Evolutionary conservation across 352 stramenopile species (phyloP).

Genomic region (Phytophthora brassicae): DNA sequence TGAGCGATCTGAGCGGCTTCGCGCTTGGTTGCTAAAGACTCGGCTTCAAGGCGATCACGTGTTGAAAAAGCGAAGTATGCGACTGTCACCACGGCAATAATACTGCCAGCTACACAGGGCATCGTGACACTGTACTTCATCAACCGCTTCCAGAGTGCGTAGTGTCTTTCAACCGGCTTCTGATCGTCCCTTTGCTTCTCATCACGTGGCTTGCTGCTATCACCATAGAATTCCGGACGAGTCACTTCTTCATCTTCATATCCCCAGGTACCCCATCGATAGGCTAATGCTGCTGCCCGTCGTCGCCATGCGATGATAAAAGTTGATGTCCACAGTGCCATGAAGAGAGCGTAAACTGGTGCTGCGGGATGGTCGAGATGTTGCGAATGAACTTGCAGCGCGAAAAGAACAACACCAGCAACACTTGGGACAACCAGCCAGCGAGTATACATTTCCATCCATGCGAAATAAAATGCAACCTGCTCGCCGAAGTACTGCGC

Average conservation of each 20-base stretch:
- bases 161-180: constrained; percentile 34
- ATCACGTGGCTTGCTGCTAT: constrained; percentile 15
- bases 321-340: constrained; percentile 87
- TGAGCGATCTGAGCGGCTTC: constrained; percentile 46
- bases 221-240: constrained; percentile 81
- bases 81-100: constrained; percentile 54
- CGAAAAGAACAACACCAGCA: constrained; percentile 73
- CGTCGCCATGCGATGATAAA: constrained; percentile 90
- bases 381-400: constrained; percentile 54
- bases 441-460: constrained; percentile 90
- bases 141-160: constrained; percentile 72
- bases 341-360: constrained; percentile 84
- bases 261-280: constrained; percentile 88
- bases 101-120: constrained; percentile 58
- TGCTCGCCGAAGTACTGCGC: constrained; percentile 91
- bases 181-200: not conserved
- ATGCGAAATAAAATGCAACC: constrained; percentile 93
- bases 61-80: constrained; percentile 75
- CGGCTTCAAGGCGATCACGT: constrained; percentile 69
- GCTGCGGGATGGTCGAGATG: constrained; percentile 81
- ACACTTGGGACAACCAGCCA: constrained; percentile 85
- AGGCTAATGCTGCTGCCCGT: constrained; percentile 73
- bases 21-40: constrained; percentile 48
- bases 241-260: constrained; percentile 87
- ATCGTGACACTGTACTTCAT: constrained; percentile 79